Conservation (phyloP, 768 basidiomycete species). For the Xerocomellus dryophilus region DNA sequence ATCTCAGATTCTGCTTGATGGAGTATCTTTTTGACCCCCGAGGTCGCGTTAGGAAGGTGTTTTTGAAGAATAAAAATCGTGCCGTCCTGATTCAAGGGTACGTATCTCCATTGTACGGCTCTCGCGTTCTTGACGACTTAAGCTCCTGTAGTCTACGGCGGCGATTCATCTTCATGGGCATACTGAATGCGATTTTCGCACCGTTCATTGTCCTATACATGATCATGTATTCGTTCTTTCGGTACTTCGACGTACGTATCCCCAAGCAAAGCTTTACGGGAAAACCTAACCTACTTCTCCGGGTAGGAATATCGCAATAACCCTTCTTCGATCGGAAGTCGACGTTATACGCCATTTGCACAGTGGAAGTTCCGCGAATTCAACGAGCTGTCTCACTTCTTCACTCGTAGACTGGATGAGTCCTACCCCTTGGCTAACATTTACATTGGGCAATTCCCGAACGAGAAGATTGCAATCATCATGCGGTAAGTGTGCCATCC, state of each 20-base stretch:
- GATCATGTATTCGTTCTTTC: slow-evolving; percentile 98
- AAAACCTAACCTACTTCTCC: neutral
- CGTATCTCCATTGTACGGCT: slow-evolving; percentile 23
- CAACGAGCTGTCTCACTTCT: slow-evolving; percentile 95
- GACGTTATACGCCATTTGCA: slow-evolving; percentile 91
- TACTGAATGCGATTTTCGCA: slow-evolving; percentile 91
- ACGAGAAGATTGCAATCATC: slow-evolving; percentile 84
- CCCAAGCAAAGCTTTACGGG: neutral
- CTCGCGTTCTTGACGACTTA: neutral
- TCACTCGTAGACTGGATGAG: slow-evolving; percentile 79
- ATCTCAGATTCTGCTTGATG: slow-evolving; percentile 91
- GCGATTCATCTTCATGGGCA: slow-evolving; percentile 95
- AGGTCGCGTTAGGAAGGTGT: slow-evolving; percentile 87
- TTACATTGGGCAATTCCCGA: slow-evolving; percentile 98
- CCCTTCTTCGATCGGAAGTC: slow-evolving; percentile 89
- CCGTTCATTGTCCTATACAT: slow-evolving; percentile 97
- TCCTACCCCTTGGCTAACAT: slow-evolving; percentile 88
- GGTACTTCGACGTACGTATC: slow-evolving; percentile 88
- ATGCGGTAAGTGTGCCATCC: slow-evolving; percentile 64
- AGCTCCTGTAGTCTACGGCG: slow-evolving; percentile 57
- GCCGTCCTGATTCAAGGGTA: slow-evolving; percentile 80
- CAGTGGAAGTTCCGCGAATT: slow-evolving; percentile 99
- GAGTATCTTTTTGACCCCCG: slow-evolving; percentile 91
- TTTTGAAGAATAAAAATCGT: slow-evolving; percentile 83
- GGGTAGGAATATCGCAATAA: slow-evolving; percentile 96